Conservation (phyloP, 2,329 filamentous ascomycete species). For the Xylariales sp. region DNA sequence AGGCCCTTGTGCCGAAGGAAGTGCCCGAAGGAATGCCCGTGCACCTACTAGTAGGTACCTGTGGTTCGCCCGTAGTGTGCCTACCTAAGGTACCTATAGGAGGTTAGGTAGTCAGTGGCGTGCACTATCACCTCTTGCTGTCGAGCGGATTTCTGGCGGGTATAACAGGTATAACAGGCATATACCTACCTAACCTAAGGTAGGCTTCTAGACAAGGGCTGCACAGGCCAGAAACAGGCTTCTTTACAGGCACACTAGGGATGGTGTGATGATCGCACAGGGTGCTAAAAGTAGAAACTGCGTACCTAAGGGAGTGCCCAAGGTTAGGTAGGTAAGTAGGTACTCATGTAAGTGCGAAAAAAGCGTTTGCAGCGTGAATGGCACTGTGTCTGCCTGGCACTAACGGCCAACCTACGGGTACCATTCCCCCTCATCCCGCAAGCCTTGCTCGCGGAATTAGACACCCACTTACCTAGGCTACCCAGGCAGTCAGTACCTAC, state of each 20-base stretch:
- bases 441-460: not conserved
- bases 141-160: no score
- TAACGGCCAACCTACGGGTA: not conserved
- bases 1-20: conserved; percentile 8
- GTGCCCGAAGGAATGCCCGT: not conserved
- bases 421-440: conserved; percentile 7
- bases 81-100: not conserved
- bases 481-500: no score
- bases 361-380: not conserved
- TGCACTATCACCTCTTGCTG: not conserved
- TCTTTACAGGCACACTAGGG: no score
- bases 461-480: no score
- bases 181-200: not conserved
- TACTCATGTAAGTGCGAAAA: not conserved
- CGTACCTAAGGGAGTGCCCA: no score
- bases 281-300: conserved; percentile 9
- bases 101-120: not conserved
- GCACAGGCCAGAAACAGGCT: no score
- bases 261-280: not conserved
- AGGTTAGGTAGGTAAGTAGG: not conserved
- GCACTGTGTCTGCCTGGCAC: conserved; percentile 22
- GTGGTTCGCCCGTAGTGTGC: no score
- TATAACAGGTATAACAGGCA: no score
- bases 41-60: no score
- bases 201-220: no score